A percentile compares a stretch with the other conserved stretches of the same genome.
phyloP scores from a whole-genome alignment of 331 rosid genomes.

The Saraca asoca region DNA sequence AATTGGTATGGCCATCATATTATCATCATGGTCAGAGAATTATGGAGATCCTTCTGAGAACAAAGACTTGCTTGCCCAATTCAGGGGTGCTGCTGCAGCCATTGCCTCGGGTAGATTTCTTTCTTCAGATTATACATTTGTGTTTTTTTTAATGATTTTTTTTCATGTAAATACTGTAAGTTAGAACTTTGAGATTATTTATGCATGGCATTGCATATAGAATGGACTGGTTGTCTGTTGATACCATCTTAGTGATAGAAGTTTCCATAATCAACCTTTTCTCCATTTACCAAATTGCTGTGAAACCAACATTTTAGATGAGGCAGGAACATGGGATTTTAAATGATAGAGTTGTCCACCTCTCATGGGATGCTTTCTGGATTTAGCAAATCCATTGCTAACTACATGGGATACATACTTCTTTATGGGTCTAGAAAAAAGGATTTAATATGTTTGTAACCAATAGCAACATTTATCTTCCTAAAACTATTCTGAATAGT shows the following conservation, averaged over 20 bases:
- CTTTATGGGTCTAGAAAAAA: too few species aligned
- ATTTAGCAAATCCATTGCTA: too few species aligned
- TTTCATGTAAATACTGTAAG: constrained; percentile 23
- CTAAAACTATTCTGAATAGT: too few species aligned
- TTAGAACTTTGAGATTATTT: constrained; percentile 27
- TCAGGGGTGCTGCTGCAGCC: constrained; percentile 94
- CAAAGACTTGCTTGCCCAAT: constrained; percentile 89
- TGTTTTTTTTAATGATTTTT: constrained; percentile 19
- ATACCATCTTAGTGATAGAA: constrained; percentile 9
- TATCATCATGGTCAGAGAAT: constrained; percentile 92
- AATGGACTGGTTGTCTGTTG: constrained; percentile 18
- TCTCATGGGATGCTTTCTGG: too few species aligned
- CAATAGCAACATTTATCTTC: too few species aligned
- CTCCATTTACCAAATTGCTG: not conserved
- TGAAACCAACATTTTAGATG: too few species aligned
- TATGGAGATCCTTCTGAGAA: constrained; percentile 85
- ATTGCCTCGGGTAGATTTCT: constrained; percentile 90
- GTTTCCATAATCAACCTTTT: constrained; percentile 23
- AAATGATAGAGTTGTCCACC: too few species aligned
- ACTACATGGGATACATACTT: too few species aligned
- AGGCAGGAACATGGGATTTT: too few species aligned
- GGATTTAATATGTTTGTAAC: too few species aligned
- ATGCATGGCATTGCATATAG: not conserved
- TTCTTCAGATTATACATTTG: constrained; percentile 17
- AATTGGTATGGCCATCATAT: constrained; percentile 82